Conservation (phyloP, 1,139 yeast species). For the Hyphopichia buzzinii region DNA sequence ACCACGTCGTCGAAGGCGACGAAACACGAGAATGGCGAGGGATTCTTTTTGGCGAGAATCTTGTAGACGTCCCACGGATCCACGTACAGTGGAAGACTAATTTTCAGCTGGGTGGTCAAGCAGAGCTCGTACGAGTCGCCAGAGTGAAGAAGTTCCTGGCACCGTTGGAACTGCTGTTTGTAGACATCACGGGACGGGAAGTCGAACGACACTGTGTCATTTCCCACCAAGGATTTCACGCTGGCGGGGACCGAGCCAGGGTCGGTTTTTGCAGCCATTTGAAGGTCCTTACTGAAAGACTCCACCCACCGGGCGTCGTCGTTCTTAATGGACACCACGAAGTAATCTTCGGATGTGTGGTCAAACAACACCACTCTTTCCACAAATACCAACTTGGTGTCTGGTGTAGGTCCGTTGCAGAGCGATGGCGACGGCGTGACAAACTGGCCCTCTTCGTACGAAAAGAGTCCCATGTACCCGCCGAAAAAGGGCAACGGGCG, state of each 20-base stretch:
- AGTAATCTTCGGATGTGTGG: slow-evolving; percentile 47
- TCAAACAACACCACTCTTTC: slow-evolving; percentile 64
- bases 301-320: slow-evolving; percentile 39
- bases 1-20: slow-evolving; percentile 70
- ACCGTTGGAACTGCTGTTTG: slow-evolving; percentile 51
- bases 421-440: slow-evolving; percentile 32
- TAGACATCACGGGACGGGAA: slow-evolving; percentile 60
- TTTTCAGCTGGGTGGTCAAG: slow-evolving; percentile 73
- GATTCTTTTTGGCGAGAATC: slow-evolving; percentile 67
- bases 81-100: slow-evolving; percentile 45
- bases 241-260: slow-evolving; percentile 21
- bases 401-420: slow-evolving; percentile 50
- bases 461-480: slow-evolving; percentile 80
- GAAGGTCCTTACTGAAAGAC: slow-evolving; percentile 8
- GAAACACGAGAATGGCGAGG: slow-evolving; percentile 90
- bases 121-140: slow-evolving; percentile 97
- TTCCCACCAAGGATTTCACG: slow-evolving; percentile 23
- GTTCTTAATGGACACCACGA: slow-evolving; percentile 49
- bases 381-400: slow-evolving; percentile 69
- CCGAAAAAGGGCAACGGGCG: slow-evolving; percentile 74
- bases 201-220: slow-evolving; percentile 31
- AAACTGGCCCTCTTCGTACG: slow-evolving; percentile 80
- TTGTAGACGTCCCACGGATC: slow-evolving; percentile 81
- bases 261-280: slow-evolving; percentile 13
- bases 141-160: slow-evolving; percentile 66